Base-by-base conservation (phyloP, 1,139 yeast genomes). In the Debaryomyces singareniensis region DNA sequence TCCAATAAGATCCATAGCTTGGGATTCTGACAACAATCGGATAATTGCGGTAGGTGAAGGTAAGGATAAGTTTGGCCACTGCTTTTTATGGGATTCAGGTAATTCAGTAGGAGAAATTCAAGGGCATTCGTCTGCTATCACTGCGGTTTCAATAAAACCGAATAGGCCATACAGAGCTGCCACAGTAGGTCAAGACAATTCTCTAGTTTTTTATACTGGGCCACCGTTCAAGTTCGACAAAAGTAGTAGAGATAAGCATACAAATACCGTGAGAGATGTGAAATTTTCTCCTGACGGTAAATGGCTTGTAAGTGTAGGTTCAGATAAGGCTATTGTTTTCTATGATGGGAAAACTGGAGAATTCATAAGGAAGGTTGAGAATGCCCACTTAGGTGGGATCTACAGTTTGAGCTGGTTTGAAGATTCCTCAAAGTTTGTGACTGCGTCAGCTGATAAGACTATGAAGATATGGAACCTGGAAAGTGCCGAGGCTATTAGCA, bases 31-130 rank as follows among this genome's bases (percentile, higher is more conserved):
- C 47, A 76, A 79, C 29, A 65, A 78, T 35, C 70, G 98, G 40
- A 61, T 93, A 33, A 84, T 93, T 50, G 96, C 96, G 2, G 97
- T 89, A 7, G 99, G 99, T 31, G 82, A 84, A 45, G 97, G 98
- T 29, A 81, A 82, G 46, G 96, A 89, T 46, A 72, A 82, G 40
- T 87, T 76, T 49, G 98, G 97, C 3, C 96, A 84, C 45, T 89
- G 95, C 38, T 86, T 91, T 49, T 76, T 95, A 5, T 83, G 84
- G 72, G 99, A 91, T 51, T 72, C 95, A 1, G 98, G 98, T 34
- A 91, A 91, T 55, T 76, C 96, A 7, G 79, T 91, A 27, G 99
- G 98, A 32, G 97, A 91, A 52, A 81, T 93, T 43, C 79, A 87
- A 34, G 99, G 98, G 18, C 98, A 91, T 52, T 73, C 94, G n/a